Percentiles rank a stretch among this genome's conserved stretches.
These are phyloP conservation scores for Trichoderma citrinoviride DNA, from an alignment of 2,329 filamentous ascomycete genomes.

Conservation along the genomic window DNA sequence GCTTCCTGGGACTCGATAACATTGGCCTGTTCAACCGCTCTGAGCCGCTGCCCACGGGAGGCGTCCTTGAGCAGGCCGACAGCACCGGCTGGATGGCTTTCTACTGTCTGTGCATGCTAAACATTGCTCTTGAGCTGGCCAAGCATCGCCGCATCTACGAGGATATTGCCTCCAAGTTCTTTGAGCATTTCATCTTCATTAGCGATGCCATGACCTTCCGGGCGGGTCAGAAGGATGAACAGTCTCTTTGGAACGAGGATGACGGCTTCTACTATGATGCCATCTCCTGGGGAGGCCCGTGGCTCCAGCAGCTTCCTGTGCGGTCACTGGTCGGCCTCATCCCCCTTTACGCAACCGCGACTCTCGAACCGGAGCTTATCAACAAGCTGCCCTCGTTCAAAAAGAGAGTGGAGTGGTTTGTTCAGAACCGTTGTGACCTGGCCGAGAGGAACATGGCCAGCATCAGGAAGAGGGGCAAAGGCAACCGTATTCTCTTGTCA, in stretches of 20 bases:
- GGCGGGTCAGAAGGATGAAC: slow-evolving; percentile 65
- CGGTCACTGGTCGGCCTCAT: slow-evolving; percentile 91
- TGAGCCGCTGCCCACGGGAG: slow-evolving; percentile 88
- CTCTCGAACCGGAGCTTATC: slow-evolving; percentile 88
- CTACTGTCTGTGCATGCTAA: slow-evolving; percentile 94
- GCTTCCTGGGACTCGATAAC: slow-evolving; percentile 93
- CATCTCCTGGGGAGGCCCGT: slow-evolving; percentile 92
- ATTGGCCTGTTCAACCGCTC: slow-evolving; percentile 97
- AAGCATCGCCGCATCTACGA: slow-evolving; percentile 95
- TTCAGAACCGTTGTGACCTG: slow-evolving; percentile 80
- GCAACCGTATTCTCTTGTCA: slow-evolving; percentile 79
- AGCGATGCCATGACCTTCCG: slow-evolving; percentile 94
- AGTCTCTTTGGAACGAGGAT: slow-evolving; percentile 92
- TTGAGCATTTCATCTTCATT: slow-evolving; percentile 97
- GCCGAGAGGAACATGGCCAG: slow-evolving; percentile 93
- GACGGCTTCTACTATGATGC: slow-evolving; percentile 99
- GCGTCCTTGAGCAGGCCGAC: slow-evolving; percentile 92
- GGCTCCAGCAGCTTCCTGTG: slow-evolving; percentile 88
- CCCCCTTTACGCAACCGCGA: slow-evolving; percentile 86
- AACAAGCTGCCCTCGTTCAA: slow-evolving; percentile 92
- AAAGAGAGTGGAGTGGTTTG: slow-evolving; percentile 90
- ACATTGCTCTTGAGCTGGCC: slow-evolving; percentile 90
- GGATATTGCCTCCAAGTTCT: slow-evolving; percentile 97
- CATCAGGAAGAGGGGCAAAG: slow-evolving; percentile 86
- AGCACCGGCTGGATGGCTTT: slow-evolving; percentile 99